A percentile compares a stretch with the other conserved stretches of the same genome.
Conservation (phyloP, 768 basidiomycete species). For the Leccinum rimulosum region DNA sequence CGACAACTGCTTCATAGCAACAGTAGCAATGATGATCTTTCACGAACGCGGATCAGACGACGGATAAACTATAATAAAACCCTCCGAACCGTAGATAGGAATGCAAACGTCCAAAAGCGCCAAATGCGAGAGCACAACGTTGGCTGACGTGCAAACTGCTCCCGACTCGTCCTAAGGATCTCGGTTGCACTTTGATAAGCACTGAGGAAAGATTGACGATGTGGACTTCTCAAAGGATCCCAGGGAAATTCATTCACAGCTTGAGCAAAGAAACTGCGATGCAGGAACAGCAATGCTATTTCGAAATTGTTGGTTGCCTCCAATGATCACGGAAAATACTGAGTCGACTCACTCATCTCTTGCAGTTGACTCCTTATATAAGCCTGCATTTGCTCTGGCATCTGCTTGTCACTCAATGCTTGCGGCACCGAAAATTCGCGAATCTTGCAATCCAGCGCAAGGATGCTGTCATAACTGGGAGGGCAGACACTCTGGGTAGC, state of each 20-base stretch:
- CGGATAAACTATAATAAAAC: not conserved
- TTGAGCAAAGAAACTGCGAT: conserved; percentile 57
- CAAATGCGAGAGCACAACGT: conserved; percentile 50
- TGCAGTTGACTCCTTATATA: conserved; percentile 45
- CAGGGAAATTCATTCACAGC: conserved; percentile 47
- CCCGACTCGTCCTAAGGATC: conserved; percentile 41
- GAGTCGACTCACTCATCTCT: conserved; percentile 38
- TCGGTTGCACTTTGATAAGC: conserved; percentile 51
- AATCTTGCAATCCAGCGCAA: conserved; percentile 51
- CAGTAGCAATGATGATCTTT: conserved; percentile 53
- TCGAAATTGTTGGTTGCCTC: not conserved
- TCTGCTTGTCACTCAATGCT: conserved; percentile 23
- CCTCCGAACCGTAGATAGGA: conserved; percentile 49
- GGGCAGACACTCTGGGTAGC: conserved; percentile 40
- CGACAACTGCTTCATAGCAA: conserved; percentile 46
- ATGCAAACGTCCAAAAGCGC: conserved; percentile 57
- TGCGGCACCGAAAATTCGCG: conserved; percentile 35
- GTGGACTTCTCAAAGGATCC: conserved; percentile 47
- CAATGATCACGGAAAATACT: not conserved
- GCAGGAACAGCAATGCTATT: conserved; percentile 52
- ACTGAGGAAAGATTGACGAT: conserved; percentile 48
- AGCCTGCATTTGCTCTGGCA: conserved; percentile 40
- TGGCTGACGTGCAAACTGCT: conserved; percentile 44
- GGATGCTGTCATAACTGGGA: conserved; percentile 44
- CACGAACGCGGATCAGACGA: not conserved